Base-by-base conservation (phyloP, 345 rosid species). In the Syzygium grande region DNA sequence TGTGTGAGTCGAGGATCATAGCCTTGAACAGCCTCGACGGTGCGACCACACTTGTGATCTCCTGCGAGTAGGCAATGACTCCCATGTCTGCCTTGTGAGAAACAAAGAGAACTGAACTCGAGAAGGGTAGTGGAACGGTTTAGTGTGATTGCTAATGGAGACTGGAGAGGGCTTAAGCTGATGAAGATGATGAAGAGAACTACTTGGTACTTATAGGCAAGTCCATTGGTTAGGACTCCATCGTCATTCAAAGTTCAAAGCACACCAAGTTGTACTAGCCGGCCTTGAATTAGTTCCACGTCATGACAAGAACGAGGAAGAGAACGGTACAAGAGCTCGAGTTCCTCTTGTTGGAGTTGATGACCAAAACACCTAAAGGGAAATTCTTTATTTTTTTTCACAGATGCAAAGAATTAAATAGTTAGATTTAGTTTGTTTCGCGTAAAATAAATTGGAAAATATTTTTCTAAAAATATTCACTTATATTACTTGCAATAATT, bases 21-120 rank as follows among this genome's bases (percentile, higher is more conserved):
- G 89, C 89, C 89, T 87, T 84, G 61, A 87, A 87, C 84, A 87
- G 51, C 84, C 86, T 63, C 3, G 83, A 30, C 0, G 89, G 56
- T 5, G 63, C 2, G 9, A 87, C 11, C 3, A n/a, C 21, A 73
- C 58, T 41, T 15, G 55, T 6, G 63, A 80, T 25, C 88, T 87
- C 86, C 6, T 87, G 52, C 2, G 73, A 52, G 52, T 41, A 25
- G 2, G 56, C 27, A 83, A 51, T 10, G 7, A 63, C 77, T n/a
- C 38, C 77, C 77, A 63, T 63, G 11, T 29, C 29, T 63, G 5
- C 12, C 27, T 27, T 9, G 41, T 29, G 29, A 63, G 41, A 29
- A 63, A n/a, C 77, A 63, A 63, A 63, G 21, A 63, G 41, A 29
- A 29, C 30, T 63, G 38, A 63, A 63, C 77, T 63, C 77, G 15